Base-by-base conservation (phyloP, 257 asterid species). In the Fraxinus cuspidata region DNA sequence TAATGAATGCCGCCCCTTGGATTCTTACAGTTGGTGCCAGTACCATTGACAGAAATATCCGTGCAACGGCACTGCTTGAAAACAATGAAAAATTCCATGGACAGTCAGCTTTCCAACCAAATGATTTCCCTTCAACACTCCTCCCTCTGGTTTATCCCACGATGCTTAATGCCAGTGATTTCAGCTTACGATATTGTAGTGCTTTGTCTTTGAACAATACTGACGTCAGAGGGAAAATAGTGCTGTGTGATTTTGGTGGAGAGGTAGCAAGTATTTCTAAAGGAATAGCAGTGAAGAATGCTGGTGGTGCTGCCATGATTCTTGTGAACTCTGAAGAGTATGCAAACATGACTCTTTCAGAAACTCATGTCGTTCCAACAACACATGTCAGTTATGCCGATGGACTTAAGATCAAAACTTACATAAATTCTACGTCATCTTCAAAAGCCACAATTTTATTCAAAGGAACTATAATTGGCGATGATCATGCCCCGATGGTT, bases 11-110 rank as follows among this genome's bases (percentile, higher is more conserved):
- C 1, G 53, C 56, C 25, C 74, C 51, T 9, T 70, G 74, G 74
- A 7, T 34, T 19, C 74, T 70, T 13, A 70, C 51, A 13, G 74
- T 70, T 37, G 74, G 74, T 32, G 74, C 74, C 27, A 58, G 66
- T n/a, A 58, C 66, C 28, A 58, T 58, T n/a, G 27, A 58, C 29
- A 19, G 27, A 21, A 18, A 38, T 13, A 70, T 19, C 1, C 10
- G 31, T 2, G 74, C 74, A 32, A 70, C 51, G 2, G 56, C 74
- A 0, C 53, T 16, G 3, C 74, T 70, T 28, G 74, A 53, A 70
- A 70, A 70, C 29, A n/a, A 18, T 0, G 18, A 70, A 21, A 28
- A 70, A 70, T 34, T 70, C 28, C 7, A 70, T 21, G 74, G 74
- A 10, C 27, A 70, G 28, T 37, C 56, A 4, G 0, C 23, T 34